Conservation (phyloP, 176 grass and related monocot genomes). For the Calamus simplicifolius region DNA sequence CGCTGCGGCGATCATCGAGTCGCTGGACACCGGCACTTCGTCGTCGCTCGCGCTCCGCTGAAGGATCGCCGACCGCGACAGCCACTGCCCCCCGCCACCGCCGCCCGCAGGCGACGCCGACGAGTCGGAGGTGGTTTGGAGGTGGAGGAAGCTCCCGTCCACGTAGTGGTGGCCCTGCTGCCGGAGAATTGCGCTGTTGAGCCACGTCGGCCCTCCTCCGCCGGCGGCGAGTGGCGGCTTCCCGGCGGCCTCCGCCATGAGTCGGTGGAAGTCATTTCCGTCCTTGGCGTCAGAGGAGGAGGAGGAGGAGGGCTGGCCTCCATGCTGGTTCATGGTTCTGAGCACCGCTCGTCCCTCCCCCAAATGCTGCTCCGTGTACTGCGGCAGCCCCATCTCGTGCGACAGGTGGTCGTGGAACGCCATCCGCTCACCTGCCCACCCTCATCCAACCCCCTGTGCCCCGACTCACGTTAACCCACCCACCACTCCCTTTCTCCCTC, state of each 20-base stretch:
- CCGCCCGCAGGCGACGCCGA: constrained; percentile 21
- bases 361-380: constrained; percentile 28
- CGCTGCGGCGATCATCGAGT: background rate
- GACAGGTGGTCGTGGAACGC: constrained; percentile 49
- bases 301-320: too few species aligned
- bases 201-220: constrained; percentile 44
- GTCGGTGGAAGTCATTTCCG: too few species aligned
- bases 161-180: constrained; percentile 26
- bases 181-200: constrained; percentile 48
- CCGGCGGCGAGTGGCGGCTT: background rate
- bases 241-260: too few species aligned
- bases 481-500: too few species aligned
- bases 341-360: constrained; percentile 18
- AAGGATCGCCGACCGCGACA: background rate
- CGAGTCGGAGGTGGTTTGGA: constrained; percentile 55
- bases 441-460: too few species aligned
- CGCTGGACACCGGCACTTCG: constrained; percentile 15
- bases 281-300: too few species aligned
- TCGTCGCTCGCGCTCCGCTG: background rate
- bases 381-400: constrained; percentile 42
- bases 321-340: constrained; percentile 2
- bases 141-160: constrained; percentile 69
- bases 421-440: constrained; percentile 15
- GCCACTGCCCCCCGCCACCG: constrained; percentile 10
- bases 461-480: too few species aligned